A percentile compares a stretch with the other conserved stretches of the same genome.
Conservation (phyloP, 2,329 filamentous ascomycete genomes). For the Fusarium mexicanum region DNA sequence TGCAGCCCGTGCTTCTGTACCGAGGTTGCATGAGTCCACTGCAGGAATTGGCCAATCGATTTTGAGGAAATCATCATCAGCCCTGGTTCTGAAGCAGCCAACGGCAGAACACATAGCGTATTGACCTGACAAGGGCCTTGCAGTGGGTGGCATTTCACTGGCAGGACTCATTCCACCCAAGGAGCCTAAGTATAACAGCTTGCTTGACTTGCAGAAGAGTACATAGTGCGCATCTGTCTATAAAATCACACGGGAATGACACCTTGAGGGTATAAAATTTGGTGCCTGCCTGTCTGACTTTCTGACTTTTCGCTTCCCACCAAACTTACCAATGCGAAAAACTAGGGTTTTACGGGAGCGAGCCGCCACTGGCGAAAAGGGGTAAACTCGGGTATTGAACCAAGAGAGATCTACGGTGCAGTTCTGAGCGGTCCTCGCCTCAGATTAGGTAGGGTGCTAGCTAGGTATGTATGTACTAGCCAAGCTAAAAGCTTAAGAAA, state of each 20-base stretch:
- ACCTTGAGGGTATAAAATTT: background rate
- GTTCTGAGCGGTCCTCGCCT: conserved; percentile 12
- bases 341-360: conserved; percentile 32
- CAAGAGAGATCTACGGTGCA: conserved; percentile 29
- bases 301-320: background rate
- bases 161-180: background rate
- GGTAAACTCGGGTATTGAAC: conserved; percentile 13
- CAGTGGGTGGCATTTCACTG: conserved; percentile 15
- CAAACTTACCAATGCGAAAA: conserved; percentile 6
- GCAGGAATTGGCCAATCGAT: conserved; percentile 34
- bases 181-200: background rate
- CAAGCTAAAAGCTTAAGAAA: conserved; percentile 31
- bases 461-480: background rate
- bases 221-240: background rate
- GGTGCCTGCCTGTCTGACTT: background rate
- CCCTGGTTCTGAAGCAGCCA: conserved; percentile 8
- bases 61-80: conserved; percentile 28
- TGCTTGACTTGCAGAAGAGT: background rate
- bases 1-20: conserved; percentile 15
- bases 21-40: conserved; percentile 28
- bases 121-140: conserved; percentile 4
- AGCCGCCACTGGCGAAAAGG: conserved; percentile 30
- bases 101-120: background rate
- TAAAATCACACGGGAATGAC: conserved; percentile 15
- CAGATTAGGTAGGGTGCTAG: conserved; percentile 26